phyloP scores from a whole-genome alignment of 1,284 basidiomycete genomes.

The Moesziomyces sp. region DNA sequence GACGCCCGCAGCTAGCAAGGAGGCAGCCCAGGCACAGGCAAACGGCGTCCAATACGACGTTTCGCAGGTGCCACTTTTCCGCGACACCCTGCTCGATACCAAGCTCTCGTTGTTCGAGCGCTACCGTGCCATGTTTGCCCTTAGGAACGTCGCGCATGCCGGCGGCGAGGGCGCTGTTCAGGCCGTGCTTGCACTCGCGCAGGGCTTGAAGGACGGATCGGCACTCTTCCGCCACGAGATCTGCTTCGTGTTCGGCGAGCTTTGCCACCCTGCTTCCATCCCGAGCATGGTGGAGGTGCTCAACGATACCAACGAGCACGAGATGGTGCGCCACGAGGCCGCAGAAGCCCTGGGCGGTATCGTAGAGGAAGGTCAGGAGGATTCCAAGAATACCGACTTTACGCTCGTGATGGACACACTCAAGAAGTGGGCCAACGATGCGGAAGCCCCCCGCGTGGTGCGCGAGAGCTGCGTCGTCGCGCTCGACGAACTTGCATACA shows the following conservation, averaged over 20 bases:
- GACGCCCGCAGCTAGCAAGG: constrained; percentile 53
- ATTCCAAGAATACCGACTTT: constrained; percentile 64
- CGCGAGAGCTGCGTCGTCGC: constrained; percentile 96
- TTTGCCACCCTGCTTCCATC: constrained; percentile 87
- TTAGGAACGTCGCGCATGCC: constrained; percentile 72
- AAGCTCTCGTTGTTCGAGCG: constrained; percentile 85
- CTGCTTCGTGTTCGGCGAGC: constrained; percentile 87
- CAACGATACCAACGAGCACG: constrained; percentile 79
- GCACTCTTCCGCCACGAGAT: constrained; percentile 60
- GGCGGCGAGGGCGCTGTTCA: constrained; percentile 59
- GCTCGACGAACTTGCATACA: constrained; percentile 74
- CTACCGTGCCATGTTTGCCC: constrained; percentile 97
- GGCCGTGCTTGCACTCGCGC: constrained; percentile 89
- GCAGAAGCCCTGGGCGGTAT: constrained; percentile 98
- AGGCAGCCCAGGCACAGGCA: constrained; percentile 28
- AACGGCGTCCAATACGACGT: constrained; percentile 50
- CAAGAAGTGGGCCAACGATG: constrained; percentile 82
- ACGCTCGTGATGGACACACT: constrained; percentile 79
- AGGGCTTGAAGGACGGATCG: constrained; percentile 76
- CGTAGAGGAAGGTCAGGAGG: constrained; percentile 77
- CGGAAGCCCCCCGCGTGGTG: constrained; percentile 87
- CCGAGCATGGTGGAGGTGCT: constrained; percentile 85
- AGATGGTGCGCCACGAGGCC: constrained; percentile 99
- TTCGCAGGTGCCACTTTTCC: constrained; percentile 72
- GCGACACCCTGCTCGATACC: constrained; percentile 76